Base-by-base conservation (phyloP, 345 rosid genomes). In the Pugionium dolabratum region DNA sequence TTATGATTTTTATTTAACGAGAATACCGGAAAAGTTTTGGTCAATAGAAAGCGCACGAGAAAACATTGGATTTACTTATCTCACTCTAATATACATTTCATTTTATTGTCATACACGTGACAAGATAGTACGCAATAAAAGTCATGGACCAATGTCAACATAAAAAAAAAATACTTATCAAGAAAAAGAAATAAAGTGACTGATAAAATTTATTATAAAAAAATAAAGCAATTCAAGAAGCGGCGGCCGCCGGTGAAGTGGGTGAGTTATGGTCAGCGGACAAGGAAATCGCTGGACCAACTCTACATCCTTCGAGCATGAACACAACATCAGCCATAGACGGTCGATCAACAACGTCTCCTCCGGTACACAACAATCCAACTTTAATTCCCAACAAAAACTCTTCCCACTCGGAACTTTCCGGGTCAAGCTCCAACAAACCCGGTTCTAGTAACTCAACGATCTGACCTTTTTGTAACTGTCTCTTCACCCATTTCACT, bases 231-330 rank as follows among this genome's bases (percentile, higher is more conserved):
- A 31, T 32, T 77, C 57, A 71, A 34, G 54, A 72, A 56, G 64
- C 67, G 32, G 47, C 64, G 29, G 53, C 62, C 33, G 43, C 60
- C 5, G 82, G 87, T 5, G 82, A 81, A 58, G 72, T 80, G 3
- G 75, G 73, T 7, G 82, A 73, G 67, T 82, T 81, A 52, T 81
- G 85, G 59, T 80, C 82, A 4, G 85, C 89, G 44, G 83, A 79
- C 41, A 85, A 84, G 5, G 86, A 80, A 37, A 85, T 62, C 62
- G 79, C 85, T 35, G 83, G 85, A 28, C 83, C 89, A 9, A 79
- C 86, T 66, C 86, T 71, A 59, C 89, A 85, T 6, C 89, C 89
- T 77, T 85, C 89, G 3, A 85, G 84, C 86, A 85, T 85, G 62
- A 85, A 82, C 59, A 85, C 89, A 53, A 85, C 81, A 27, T 85